phyloP scores from a whole-genome alignment of 148 eudicot species.

The Fagopyrum esculentum region DNA sequence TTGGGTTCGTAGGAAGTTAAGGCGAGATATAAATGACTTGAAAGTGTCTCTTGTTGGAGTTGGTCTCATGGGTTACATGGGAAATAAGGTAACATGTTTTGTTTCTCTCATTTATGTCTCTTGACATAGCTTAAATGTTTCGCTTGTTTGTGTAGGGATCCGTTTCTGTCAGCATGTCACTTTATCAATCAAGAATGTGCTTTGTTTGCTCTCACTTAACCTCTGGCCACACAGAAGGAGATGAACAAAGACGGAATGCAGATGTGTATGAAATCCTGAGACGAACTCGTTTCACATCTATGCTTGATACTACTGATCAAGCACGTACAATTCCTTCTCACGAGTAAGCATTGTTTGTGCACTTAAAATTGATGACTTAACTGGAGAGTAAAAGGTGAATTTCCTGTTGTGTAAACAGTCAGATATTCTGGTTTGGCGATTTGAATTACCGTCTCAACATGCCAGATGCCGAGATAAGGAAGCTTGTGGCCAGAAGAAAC shows the following conservation, averaged over 20 bases:
- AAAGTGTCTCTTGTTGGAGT: conserved; percentile 89
- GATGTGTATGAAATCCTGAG: conserved; percentile 70
- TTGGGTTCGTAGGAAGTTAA: conserved; percentile 73
- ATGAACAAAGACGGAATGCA: conserved; percentile 70
- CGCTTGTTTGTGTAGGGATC: conserved; percentile 54
- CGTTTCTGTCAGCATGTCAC: conserved; percentile 83
- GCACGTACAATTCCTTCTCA: conserved; percentile 79
- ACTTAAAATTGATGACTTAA: no score
- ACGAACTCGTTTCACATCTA: conserved; percentile 76
- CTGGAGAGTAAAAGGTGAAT: not conserved
- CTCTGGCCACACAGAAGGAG: conserved; percentile 76
- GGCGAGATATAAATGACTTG: conserved; percentile 67
- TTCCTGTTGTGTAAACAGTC: conserved; percentile 42
- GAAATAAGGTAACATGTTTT: conserved; percentile 64
- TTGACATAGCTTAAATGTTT: not conserved
- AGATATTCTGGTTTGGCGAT: conserved; percentile 99
- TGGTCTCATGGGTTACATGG: conserved; percentile 98
- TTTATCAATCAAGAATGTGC: conserved; percentile 74
- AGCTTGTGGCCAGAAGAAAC: conserved; percentile 53
- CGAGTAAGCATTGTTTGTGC: conserved; percentile 51
- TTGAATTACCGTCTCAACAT: conserved; percentile 88
- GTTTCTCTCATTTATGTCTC: not conserved
- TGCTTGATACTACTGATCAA: conserved; percentile 37
- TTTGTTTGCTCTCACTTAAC: conserved; percentile 90
- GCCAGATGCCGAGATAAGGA: conserved; percentile 67